These are phyloP conservation scores for Artemisia tridentata DNA, from an alignment of 129 eudicot species.

Conservation along the genomic window DNA sequence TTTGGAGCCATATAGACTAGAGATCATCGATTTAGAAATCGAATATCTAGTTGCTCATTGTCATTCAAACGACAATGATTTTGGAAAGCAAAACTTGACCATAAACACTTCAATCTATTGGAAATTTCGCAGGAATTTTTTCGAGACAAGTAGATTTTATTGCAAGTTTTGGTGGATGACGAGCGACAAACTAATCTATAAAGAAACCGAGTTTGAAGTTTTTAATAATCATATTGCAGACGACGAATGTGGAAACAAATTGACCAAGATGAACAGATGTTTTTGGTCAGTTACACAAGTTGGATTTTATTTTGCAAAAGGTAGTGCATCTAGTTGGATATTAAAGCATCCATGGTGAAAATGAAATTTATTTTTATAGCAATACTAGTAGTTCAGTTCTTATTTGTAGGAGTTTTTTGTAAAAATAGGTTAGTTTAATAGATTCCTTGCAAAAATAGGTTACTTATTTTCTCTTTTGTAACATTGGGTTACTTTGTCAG, in stretches of 20 bases:
- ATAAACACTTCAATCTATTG: neutral
- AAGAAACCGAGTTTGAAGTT: constrained; percentile 5
- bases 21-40: neutral
- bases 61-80: neutral
- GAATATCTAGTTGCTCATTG: neutral
- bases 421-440: too few relatives aligned
- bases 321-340: neutral
- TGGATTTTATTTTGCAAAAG: constrained; percentile 15
- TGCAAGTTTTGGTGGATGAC: constrained; percentile 1
- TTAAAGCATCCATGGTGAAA: constrained; percentile 3
- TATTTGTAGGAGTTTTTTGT: too few relatives aligned
- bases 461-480: too few relatives aligned
- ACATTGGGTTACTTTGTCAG: too few relatives aligned
- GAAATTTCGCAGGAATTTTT: neutral
- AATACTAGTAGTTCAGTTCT: too few relatives aligned
- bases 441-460: too few relatives aligned
- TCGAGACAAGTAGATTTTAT: neutral
- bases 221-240: neutral
- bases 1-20: neutral
- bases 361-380: neutral
- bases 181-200: neutral
- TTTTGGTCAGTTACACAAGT: constrained; percentile 1
- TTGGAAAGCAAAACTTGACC: neutral
- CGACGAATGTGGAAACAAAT: neutral
- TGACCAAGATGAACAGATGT: neutral